These are phyloP conservation scores for Coniella lustricola DNA, from an alignment of 2,329 filamentous ascomycete species.

Conservation along the genomic window DNA sequence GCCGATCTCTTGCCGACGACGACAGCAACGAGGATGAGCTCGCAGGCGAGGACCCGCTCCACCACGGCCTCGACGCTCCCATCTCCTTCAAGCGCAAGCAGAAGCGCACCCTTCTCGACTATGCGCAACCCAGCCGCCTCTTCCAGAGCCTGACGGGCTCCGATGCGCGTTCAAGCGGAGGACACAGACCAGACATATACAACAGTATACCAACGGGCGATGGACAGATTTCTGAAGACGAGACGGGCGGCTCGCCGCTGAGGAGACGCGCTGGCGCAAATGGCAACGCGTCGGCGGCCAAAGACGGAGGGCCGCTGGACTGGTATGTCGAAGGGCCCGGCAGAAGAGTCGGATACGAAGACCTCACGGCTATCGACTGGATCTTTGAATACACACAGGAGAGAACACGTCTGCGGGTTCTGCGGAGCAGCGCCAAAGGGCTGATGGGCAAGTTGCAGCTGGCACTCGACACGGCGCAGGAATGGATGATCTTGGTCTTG, in stretches of 20 bases:
- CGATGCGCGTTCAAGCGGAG: constrained; percentile 3
- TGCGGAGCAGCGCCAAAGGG: constrained; percentile 63
- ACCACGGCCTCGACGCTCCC: constrained; percentile 40
- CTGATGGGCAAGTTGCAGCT: constrained; percentile 66
- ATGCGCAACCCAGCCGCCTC: constrained; percentile 40
- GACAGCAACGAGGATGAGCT: constrained; percentile 29
- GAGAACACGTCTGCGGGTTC: constrained; percentile 72
- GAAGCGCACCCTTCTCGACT: constrained; percentile 35
- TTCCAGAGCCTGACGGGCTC: constrained; percentile 39
- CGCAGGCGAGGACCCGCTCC: constrained; percentile 51
- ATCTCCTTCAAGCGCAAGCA: constrained; percentile 68
- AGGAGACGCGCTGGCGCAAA: constrained; percentile 4
- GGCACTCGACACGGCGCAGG: constrained; percentile 76
- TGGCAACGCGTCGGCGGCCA: constrained; percentile 23
- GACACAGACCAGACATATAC: neutral
- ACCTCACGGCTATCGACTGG: constrained; percentile 97
- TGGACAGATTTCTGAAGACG: neutral
- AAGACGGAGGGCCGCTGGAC: constrained; percentile 52
- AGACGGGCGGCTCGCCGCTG: constrained; percentile 8
- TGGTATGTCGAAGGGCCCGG: constrained; percentile 90
- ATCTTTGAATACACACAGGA: constrained; percentile 99
- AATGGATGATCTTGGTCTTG: constrained; percentile 82
- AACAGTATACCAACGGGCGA: constrained; percentile 6
- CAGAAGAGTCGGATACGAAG: constrained; percentile 86
- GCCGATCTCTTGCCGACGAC: constrained; percentile 23